phyloP scores from a whole-genome alignment of 371 early-diverging fungal genomes.

The Smittium culicis region DNA sequence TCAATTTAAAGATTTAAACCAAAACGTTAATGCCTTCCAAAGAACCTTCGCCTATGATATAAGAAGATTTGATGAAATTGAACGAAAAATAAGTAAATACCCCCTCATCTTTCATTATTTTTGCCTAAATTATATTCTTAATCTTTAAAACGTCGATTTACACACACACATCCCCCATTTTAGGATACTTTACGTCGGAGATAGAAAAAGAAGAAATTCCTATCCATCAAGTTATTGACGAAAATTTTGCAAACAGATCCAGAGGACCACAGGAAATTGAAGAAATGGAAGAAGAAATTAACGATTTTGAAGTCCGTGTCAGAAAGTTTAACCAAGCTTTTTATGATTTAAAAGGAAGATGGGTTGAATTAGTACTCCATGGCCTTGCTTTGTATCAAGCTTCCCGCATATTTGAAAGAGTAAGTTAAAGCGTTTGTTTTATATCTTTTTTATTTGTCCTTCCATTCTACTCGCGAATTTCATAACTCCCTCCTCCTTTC shows the following conservation, averaged over 20 bases:
- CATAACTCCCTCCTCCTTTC: too few species aligned
- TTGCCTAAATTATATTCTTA: neutral
- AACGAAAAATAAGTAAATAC: conserved; percentile 64
- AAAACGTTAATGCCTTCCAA: conserved; percentile 90
- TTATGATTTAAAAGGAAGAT: conserved; percentile 48
- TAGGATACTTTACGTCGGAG: conserved; percentile 61
- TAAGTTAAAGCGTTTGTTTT: conserved; percentile 12
- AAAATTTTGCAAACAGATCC: conserved; percentile 43
- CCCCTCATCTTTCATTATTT: conserved; percentile 20
- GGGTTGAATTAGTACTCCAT: conserved; percentile 73
- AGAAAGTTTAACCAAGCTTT: conserved; percentile 74
- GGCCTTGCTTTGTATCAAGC: conserved; percentile 83
- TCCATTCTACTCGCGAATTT: too few species aligned
- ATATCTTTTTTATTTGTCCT: neutral
- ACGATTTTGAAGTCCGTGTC: conserved; percentile 67
- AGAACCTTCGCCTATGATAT: conserved; percentile 89
- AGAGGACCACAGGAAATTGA: conserved; percentile 85
- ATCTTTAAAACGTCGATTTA: too few species aligned
- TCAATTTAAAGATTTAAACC: conserved; percentile 91
- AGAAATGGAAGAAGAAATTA: conserved; percentile 72
- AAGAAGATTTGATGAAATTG: conserved; percentile 83
- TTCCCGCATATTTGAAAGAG: conserved; percentile 60
- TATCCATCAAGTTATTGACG: conserved; percentile 40
- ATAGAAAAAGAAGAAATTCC: conserved; percentile 64
- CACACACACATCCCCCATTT: too few species aligned